Evolutionary conservation across 1,284 basidiomycete genomes (phyloP).

Genomic region (Coniferiporia weirii): DNA sequence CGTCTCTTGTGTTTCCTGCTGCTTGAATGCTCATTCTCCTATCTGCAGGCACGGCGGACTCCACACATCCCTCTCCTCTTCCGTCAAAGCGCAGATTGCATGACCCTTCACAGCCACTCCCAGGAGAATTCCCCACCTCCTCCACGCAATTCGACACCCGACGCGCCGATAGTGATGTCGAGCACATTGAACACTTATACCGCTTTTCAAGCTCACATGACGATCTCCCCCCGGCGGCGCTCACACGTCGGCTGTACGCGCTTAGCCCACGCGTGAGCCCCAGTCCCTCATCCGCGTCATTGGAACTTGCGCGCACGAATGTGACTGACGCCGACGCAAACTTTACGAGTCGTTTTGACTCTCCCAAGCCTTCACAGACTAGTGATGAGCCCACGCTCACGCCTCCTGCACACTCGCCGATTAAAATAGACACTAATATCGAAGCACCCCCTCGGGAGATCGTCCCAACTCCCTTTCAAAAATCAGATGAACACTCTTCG

Average conservation of each 20-base stretch:
- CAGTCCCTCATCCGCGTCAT: slow-evolving; percentile 4
- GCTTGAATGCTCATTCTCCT: not conserved
- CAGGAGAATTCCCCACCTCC: slow-evolving; percentile 26
- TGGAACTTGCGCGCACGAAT: slow-evolving; percentile 1
- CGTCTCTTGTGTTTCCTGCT: not conserved
- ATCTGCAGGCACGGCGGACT: slow-evolving; percentile 35
- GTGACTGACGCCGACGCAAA: not conserved
- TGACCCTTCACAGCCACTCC: slow-evolving; percentile 24
- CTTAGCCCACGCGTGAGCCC: slow-evolving; percentile 10
- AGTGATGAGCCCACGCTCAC: slow-evolving; percentile 5
- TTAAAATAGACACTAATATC: not conserved
- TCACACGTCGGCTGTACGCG: slow-evolving; percentile 9
- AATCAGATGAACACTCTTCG: not conserved
- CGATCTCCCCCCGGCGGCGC: not conserved
- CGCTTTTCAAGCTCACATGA: not conserved
- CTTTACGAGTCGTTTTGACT: not conserved
- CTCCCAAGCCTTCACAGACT: slow-evolving; percentile 1
- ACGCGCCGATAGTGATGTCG: slow-evolving; percentile 17
- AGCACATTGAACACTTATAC: slow-evolving; percentile 5
- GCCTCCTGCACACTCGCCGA: not conserved
- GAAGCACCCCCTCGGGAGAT: slow-evolving; percentile 17
- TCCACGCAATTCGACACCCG: slow-evolving; percentile 27
- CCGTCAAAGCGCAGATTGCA: slow-evolving; percentile 28
- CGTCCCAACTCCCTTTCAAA: slow-evolving; percentile 12
- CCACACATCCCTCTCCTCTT: slow-evolving; percentile 35